These are phyloP conservation scores for Colletotrichum trifolii DNA, from an alignment of 2,329 filamentous ascomycete species.

Conservation along the genomic window DNA sequence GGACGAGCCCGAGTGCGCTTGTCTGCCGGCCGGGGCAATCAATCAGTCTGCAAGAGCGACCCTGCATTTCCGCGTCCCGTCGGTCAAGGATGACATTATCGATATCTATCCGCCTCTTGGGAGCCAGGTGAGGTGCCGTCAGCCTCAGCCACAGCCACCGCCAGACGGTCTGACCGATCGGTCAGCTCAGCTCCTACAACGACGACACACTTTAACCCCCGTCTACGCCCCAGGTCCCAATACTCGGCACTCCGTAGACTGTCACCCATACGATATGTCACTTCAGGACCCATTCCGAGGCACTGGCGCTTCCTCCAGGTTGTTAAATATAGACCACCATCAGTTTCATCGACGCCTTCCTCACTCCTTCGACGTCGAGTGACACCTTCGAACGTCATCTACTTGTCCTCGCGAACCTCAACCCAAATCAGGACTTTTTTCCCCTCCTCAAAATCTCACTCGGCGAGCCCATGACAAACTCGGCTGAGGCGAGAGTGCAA, in stretches of 20 bases:
- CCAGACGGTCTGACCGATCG: conserved; percentile 2
- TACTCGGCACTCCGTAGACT: no score
- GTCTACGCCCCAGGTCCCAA: not conserved
- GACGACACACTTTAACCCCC: conserved; percentile 11
- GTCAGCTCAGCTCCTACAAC: conserved; percentile 14
- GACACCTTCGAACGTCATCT: not conserved
- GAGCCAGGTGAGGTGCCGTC: conserved; percentile 11
- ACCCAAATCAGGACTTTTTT: not conserved
- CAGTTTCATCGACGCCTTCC: conserved; percentile 20
- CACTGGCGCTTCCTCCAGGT: conserved; percentile 20
- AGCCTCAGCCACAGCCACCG: conserved; percentile 23
- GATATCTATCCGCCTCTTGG: not conserved
- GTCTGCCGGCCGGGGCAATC: conserved; percentile 11
- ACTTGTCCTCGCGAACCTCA: conserved; percentile 1
- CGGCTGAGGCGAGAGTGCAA: not conserved
- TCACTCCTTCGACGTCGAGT: conserved; percentile 7
- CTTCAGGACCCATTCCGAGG: conserved; percentile 6
- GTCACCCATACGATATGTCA: conserved; percentile 5
- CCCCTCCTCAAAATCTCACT: conserved; percentile 13
- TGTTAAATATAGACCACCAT: conserved; percentile 22
- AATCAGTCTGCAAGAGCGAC: conserved; percentile 9
- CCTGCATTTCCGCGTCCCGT: not conserved
- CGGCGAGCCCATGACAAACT: not conserved
- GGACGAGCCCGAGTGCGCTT: conserved; percentile 18
- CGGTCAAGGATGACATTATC: not conserved